Conservation (phyloP, 257 asterid genomes). For the Cordia subcordata region DNA sequence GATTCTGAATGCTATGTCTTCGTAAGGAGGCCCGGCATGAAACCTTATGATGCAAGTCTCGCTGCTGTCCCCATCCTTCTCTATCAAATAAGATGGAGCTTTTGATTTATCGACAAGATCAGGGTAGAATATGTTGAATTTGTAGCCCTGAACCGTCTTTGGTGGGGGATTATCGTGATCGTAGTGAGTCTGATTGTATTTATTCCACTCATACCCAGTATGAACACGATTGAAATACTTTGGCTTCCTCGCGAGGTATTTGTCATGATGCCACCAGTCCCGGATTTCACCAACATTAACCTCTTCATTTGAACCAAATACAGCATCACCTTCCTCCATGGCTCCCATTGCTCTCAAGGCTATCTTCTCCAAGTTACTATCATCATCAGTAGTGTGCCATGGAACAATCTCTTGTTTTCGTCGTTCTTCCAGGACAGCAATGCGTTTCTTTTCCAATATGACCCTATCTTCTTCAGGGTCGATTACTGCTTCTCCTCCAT, state of each 20-base stretch:
- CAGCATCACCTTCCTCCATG: conserved; percentile 87
- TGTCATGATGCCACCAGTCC: conserved; percentile 93
- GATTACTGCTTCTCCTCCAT: conserved; percentile 76
- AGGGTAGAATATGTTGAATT: conserved; percentile 81
- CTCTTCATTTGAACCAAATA: conserved; percentile 84
- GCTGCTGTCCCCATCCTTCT: conserved; percentile 67
- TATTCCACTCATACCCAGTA: conserved; percentile 88
- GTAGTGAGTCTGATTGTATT: conserved; percentile 80
- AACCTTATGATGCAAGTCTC: conserved; percentile 82
- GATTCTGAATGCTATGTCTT: conserved; percentile 76
- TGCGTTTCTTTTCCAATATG: conserved; percentile 71
- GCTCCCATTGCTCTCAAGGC: conserved; percentile 87
- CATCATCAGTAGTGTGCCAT: conserved; percentile 50
- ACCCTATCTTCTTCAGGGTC: conserved; percentile 93
- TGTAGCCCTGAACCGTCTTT: conserved; percentile 82
- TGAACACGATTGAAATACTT: conserved; percentile 84
- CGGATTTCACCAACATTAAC: conserved; percentile 56
- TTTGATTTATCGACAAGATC: conserved; percentile 71
- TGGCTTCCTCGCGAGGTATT: conserved; percentile 79
- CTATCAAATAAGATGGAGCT: conserved; percentile 70
- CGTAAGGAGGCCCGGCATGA: conserved; percentile 90
- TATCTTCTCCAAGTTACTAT: conserved; percentile 65
- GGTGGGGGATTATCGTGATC: conserved; percentile 91
- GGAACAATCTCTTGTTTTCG: conserved; percentile 72
- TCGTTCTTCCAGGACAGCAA: conserved; percentile 76